Evolutionary conservation across 495 filamentous ascomycete genomes (phyloP).

Genomic region (Arthonia radiata): DNA sequence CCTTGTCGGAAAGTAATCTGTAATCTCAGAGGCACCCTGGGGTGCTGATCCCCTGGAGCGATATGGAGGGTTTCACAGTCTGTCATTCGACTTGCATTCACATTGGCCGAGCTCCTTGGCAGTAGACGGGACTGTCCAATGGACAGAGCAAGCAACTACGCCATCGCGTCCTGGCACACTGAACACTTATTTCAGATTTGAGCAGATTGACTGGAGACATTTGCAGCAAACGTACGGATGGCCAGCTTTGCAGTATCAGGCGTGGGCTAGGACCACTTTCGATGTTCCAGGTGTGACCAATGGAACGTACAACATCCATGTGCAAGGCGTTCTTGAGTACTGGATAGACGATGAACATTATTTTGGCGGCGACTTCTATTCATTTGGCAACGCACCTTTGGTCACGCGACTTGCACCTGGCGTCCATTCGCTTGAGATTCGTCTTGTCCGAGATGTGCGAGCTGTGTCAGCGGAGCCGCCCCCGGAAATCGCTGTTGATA

Average conservation of each 20-base stretch:
- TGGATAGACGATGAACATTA: slow-evolving; percentile 23
- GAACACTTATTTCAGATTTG: slow-evolving; percentile 21
- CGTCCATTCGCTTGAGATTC: slow-evolving; percentile 23
- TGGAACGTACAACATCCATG: slow-evolving; percentile 18
- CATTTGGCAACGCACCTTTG: slow-evolving; percentile 22
- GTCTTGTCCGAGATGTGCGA: slow-evolving; percentile 28
- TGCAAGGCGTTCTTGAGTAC: slow-evolving; percentile 23
- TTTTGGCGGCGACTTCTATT: slow-evolving; percentile 33
- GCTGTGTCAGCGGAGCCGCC: slow-evolving; percentile 23
- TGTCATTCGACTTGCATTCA: slow-evolving; percentile 15
- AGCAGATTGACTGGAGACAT: slow-evolving; percentile 23
- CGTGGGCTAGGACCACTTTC: slow-evolving; percentile 29
- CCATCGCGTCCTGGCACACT: slow-evolving; percentile 13
- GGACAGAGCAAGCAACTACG: slow-evolving; percentile 11
- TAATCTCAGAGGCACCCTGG: slow-evolving; percentile 28
- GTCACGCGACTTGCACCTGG: slow-evolving; percentile 25
- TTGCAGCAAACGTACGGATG: slow-evolving; percentile 32
- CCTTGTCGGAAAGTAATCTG: slow-evolving; percentile 1
- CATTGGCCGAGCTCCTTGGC: slow-evolving; percentile 24
- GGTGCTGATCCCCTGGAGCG: slow-evolving; percentile 31
- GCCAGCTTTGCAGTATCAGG: slow-evolving; percentile 33
- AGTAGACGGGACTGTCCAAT: slow-evolving; percentile 22
- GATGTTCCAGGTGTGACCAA: slow-evolving; percentile 8
- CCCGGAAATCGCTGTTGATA: slow-evolving; percentile 15
- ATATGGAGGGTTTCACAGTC: slow-evolving; percentile 23